Base-by-base conservation (phyloP, 2,329 filamentous ascomycete species). In the Ophiostoma quercus region DNA sequence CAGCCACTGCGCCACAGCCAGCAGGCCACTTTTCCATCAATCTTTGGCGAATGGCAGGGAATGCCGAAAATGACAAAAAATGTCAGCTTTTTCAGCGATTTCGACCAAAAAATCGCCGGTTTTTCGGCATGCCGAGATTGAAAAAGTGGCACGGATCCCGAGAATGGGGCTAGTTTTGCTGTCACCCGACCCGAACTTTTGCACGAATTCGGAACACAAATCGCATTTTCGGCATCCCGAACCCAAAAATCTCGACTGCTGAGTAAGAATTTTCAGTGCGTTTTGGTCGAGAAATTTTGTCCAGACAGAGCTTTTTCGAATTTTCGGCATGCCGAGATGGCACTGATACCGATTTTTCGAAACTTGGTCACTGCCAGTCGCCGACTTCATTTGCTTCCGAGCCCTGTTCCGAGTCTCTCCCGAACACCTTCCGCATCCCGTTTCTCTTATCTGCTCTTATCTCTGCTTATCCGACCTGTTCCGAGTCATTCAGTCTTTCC, bases 301-400 rank as follows among this genome's bases (percentile, higher is more conserved):
- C 47, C 32, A 66, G 22, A 34, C 65, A n/a, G 37, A 25, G 11
- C 51, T 11, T 57, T 57, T 57, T 57, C 51, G 51, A 57, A 57
- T 57, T 57, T 57, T 57, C 51, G 51, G 51, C 51, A 57, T 57
- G 51, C 51, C 51, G n/a, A 57, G 19, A 57, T 57, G n/a, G 22
- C 22, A 22, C n/a, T 14, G 51, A 25, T 25, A 9, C 51, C 51
- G 51, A 57, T 47, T 2, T 47, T 9, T 47, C 7, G 19, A 47
- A 8, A 7, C 43, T 6, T 16, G 6, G 16, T 19, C 19, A 19
- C 7, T 19, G 7, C 7, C 43, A n/a, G 16, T 47, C 7, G 16
- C 43, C 43, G 43, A n/a, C 7, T 19, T 47, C 19, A 47, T 47
- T 16, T 19, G 16, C 16, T 47, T n/a, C 43, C 43, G 43, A 47